A percentile compares a stretch with the other conserved stretches of the same genome.
phyloP scores from a whole-genome alignment of 495 filamentous ascomycete genomes.

The Penicillium nucicola region DNA sequence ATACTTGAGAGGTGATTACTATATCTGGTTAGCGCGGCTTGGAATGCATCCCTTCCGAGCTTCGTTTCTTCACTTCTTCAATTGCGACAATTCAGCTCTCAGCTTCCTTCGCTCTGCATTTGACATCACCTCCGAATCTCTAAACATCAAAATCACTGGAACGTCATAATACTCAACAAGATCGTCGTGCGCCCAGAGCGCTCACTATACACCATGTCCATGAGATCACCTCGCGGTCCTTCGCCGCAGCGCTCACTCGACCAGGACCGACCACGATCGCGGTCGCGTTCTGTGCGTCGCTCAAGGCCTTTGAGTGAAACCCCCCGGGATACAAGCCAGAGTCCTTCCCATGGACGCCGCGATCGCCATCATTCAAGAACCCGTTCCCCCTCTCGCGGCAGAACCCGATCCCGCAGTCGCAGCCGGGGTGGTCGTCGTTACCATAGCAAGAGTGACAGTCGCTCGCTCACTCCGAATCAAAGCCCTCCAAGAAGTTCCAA shows the following conservation, averaged over 20 bases:
- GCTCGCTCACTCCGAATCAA: slow-evolving; percentile 42
- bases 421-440: slow-evolving; percentile 36
- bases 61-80: background rate
- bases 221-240: slow-evolving; percentile 17
- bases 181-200: background rate
- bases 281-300: slow-evolving; percentile 38
- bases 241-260: slow-evolving; percentile 21
- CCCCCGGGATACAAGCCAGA: slow-evolving; percentile 36
- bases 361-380: slow-evolving; percentile 38
- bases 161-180: background rate
- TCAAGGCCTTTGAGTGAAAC: slow-evolving; percentile 49
- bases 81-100: background rate
- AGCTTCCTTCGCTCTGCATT: background rate
- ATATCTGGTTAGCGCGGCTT: slow-evolving; percentile 11
- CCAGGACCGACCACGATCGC: slow-evolving; percentile 19
- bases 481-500: slow-evolving; percentile 55
- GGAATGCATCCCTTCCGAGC: background rate
- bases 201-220: slow-evolving; percentile 20
- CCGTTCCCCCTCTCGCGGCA: slow-evolving; percentile 38
- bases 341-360: slow-evolving; percentile 32
- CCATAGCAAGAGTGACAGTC: slow-evolving; percentile 45
- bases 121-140: background rate
- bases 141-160: background rate
- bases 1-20: slow-evolving; percentile 14
- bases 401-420: slow-evolving; percentile 34